A percentile compares a stretch with the other conserved stretches of the same genome.
These are phyloP conservation scores for Coemansia sp. DNA, from an alignment of 192 early-diverging fungal genomes.

Conservation along the genomic window DNA sequence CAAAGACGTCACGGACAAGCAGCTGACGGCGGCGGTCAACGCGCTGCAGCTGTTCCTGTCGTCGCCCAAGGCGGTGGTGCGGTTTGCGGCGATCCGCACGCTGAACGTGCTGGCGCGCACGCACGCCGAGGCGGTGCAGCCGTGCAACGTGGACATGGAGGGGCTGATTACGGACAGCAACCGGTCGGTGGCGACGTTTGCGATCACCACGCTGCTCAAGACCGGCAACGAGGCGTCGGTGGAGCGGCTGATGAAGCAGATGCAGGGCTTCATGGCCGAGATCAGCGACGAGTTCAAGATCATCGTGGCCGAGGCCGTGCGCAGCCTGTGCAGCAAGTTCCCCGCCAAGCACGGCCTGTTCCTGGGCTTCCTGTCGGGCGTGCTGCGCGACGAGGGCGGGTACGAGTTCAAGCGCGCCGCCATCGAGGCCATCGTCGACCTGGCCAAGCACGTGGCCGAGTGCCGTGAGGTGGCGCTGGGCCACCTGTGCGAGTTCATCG, in stretches of 20 bases:
- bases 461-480: slow-evolving; percentile 92
- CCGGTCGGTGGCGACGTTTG: slow-evolving; percentile 96
- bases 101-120: slow-evolving; percentile 90
- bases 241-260: slow-evolving; percentile 99
- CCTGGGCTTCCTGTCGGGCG: slow-evolving; percentile 89
- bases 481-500: slow-evolving; percentile 99
- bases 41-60: slow-evolving; percentile 92
- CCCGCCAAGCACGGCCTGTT: slow-evolving; percentile 93
- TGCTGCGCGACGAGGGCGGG: slow-evolving; percentile 96
- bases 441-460: slow-evolving; percentile 91
- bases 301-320: slow-evolving; percentile 97
- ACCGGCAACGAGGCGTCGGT: slow-evolving; percentile 98
- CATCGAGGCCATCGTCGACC: slow-evolving; percentile 96
- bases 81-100: slow-evolving; percentile 97
- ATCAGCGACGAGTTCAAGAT: slow-evolving; percentile 99
- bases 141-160: slow-evolving; percentile 99
- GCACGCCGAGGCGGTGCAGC: slow-evolving; percentile 87
- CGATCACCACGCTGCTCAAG: slow-evolving; percentile 97
- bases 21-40: slow-evolving; percentile 91
- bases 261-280: slow-evolving; percentile 96
- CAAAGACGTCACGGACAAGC: slow-evolving; percentile 76
- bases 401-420: slow-evolving; percentile 97
- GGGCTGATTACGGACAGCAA: slow-evolving; percentile 95
- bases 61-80: slow-evolving; percentile 88
- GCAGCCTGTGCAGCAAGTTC: slow-evolving; percentile 96